Base-by-base conservation (phyloP, 805 yeast species). In the Nakazawaea holstii region DNA sequence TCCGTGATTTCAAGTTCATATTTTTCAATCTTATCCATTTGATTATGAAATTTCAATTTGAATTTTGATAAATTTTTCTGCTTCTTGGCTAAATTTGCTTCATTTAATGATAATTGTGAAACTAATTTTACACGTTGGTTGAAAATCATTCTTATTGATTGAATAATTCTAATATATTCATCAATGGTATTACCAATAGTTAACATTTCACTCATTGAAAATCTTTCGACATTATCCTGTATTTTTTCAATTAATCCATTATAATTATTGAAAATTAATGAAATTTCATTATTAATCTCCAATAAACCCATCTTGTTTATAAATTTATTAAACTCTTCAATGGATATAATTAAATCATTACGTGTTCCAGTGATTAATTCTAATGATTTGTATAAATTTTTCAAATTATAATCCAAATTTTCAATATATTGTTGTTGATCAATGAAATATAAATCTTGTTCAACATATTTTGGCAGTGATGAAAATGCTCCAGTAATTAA, bases 161-260 rank as follows among this genome's bases (percentile, higher is more conserved):
- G 82, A 26, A 91, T 79, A 13, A 83, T 69, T 43, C 98, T 75
- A 42, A 82, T 70, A 61, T 94, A 91, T 60, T 91, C 97, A 60
- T 92, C 97, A 35, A 92, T 69, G 0, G 96, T 87, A 26, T 86
- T 78, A 1, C 96, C 96, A 41, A 92, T 67, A 0, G 96, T 89
- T 52, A 92, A 68, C 57, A 90, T 79, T 55, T 92, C 97, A 62
- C 88, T 96, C 65, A 86, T 65, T 49, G 89, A 82, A 51, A 85
- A 81, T 51, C 97, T 76, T 53, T 82, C 90, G 41, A 88, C 68
- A 41, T 87, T 72, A 45, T 87, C 92, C 55, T 80, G 80, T 26
- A 91, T 74, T 52, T 86, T 77, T 31, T 68, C 58, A 59, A 91
- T 92, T 8, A 87, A 78, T 31, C 80, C 80, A 33, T 90, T 80